Evolutionary conservation across 2,329 filamentous ascomycete genomes (phyloP).

Genomic region (Seiridium unicorne): DNA sequence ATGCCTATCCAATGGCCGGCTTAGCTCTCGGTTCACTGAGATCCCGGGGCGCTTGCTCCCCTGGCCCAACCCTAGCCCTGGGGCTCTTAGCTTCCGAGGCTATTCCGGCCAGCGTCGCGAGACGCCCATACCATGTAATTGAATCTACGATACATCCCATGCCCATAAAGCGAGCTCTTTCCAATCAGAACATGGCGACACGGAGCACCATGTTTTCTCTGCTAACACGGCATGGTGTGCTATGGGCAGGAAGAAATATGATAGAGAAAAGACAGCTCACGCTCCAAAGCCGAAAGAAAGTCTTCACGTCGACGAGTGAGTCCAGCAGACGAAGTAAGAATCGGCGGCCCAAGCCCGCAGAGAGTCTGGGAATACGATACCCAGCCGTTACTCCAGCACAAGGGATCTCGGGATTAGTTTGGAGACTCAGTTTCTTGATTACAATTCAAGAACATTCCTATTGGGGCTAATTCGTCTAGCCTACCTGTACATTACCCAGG

Average conservation of each 20-base stretch:
- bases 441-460: no score
- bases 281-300: no score
- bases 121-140: neutral
- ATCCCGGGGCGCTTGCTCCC: conserved; percentile 6
- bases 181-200: conserved; percentile 1
- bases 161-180: neutral
- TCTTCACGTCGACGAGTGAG: no score
- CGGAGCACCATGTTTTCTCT: neutral
- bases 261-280: no score
- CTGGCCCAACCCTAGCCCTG: neutral
- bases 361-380: no score
- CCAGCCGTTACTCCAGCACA: no score
- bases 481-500: no score
- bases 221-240: neutral
- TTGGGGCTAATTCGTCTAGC: no score
- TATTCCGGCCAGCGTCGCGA: conserved; percentile 4
- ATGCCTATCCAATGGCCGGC: neutral
- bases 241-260: neutral
- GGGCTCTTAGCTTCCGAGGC: conserved; percentile 2
- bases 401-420: no score
- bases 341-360: no score
- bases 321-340: no score
- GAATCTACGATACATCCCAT: neutral
- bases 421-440: no score
- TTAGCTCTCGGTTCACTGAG: conserved; percentile 3